Base-by-base conservation (phyloP, 2,329 filamentous ascomycete species). In the Colletotrichum tropicale region DNA sequence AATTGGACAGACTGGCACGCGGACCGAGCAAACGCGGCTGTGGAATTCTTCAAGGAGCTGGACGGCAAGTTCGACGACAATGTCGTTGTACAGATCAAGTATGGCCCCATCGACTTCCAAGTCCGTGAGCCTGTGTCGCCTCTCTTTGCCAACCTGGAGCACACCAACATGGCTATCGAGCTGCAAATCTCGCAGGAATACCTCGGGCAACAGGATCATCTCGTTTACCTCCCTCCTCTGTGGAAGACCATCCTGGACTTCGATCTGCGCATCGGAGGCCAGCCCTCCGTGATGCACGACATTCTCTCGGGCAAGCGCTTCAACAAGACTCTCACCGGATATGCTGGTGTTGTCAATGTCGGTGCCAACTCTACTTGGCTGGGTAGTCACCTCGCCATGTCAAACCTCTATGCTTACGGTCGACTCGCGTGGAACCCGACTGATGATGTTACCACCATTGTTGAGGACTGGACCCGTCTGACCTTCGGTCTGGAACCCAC, bases 71-170 rank as follows among this genome's bases (percentile, higher is more conserved):
- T 95, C 72, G 91, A 93, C 26, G 91, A 93, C 61, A 95, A 95
- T 62, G 93, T 94, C 0, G 87, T 95, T 0, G 87, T 95, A 4
- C 93, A 95, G 80, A 92, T 95, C 83, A 95, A 95, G 82, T 94
- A 93, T 77, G 93, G 93, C 0, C 93, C 93, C 0, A 94, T 94
- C 75, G 93, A 95, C 80, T 94, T 95, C 82, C 93, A 94, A 79
- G 91, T 94, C 13, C 89, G 93, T 43, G 93, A 94, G 81, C 91
- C 93, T 2, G 83, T 88, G 2, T 93, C 91, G 6, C 93, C 93
- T 1, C 83, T 95, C 1, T 94, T 95, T 77, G 88, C 88, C 1
- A 84, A 88, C 66, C 80, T 90, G 16, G 79, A 76, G 8, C 78
- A 87, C 58, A 90, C 88, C 1, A 81, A 80, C 26, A 81, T 83